These are phyloP conservation scores for Arxiozyma heterogenica DNA, from an alignment of 1,139 yeast species.

Conservation along the genomic window DNA sequence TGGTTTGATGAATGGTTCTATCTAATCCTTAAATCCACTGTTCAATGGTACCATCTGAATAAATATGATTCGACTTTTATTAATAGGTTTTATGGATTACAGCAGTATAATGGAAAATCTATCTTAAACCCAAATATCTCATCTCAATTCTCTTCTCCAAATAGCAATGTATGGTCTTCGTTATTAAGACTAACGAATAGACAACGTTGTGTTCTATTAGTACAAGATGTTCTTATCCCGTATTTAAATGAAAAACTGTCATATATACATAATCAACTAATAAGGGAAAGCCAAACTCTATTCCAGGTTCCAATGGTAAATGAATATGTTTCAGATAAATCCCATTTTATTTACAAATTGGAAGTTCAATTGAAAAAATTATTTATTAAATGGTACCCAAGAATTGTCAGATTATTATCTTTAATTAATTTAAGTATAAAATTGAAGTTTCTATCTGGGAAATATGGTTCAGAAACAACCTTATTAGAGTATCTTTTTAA, in stretches of 20 bases:
- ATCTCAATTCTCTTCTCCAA: neutral
- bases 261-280: slow-evolving; percentile 35
- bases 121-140: slow-evolving; percentile 17
- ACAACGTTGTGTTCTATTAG: slow-evolving; percentile 53
- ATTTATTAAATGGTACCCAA: slow-evolving; percentile 57
- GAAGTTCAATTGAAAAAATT: slow-evolving; percentile 18
- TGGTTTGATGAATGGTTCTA: slow-evolving; percentile 65
- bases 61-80: slow-evolving; percentile 83
- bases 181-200: slow-evolving; percentile 35
- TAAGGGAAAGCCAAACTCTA: neutral
- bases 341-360: neutral
- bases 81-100: slow-evolving; percentile 85
- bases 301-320: neutral
- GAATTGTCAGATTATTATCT: slow-evolving; percentile 40
- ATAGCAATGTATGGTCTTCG: neutral
- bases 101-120: slow-evolving; percentile 43
- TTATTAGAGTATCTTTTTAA: slow-evolving; percentile 53
- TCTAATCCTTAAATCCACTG: slow-evolving; percentile 47
- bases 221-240: slow-evolving; percentile 58
- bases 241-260: slow-evolving; percentile 65
- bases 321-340: neutral
- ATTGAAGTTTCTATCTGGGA: slow-evolving; percentile 60
- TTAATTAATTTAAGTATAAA: slow-evolving; percentile 51
- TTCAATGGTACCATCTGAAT: slow-evolving; percentile 65
- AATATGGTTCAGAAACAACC: slow-evolving; percentile 49